Evolutionary conservation across 2,329 filamentous ascomycete genomes (phyloP).

Genomic region (Periglandula ipomoeae): DNA sequence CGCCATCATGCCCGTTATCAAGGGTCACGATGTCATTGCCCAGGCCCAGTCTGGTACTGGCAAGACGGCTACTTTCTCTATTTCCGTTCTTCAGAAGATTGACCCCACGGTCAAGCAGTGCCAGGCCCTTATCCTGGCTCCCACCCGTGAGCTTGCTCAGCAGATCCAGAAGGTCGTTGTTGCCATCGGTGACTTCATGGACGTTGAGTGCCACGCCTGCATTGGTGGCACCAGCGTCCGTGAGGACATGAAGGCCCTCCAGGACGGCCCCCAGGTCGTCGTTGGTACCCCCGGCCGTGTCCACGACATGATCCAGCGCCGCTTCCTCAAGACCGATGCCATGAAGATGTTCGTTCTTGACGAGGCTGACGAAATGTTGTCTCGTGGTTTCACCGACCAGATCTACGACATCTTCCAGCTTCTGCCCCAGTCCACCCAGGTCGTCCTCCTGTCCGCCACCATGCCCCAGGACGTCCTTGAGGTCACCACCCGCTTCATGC

Average conservation of each 20-base stretch:
- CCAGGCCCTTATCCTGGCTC: conserved; percentile 96
- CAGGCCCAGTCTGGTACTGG: conserved; percentile 99
- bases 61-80: conserved; percentile 99
- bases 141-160: conserved; percentile 95
- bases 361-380: conserved; percentile 99
- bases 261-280: conserved; percentile 93
- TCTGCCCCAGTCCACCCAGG: conserved; percentile 94
- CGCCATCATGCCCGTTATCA: conserved; percentile 99
- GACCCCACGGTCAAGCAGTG: conserved; percentile 90
- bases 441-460: conserved; percentile 94
- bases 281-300: conserved; percentile 98
- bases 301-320: conserved; percentile 98
- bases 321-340: conserved; percentile 89
- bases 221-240: conserved; percentile 97
- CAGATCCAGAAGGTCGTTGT: conserved; percentile 99
- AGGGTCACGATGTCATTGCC: conserved; percentile 98
- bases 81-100: conserved; percentile 98
- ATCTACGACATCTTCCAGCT: conserved; percentile 99
- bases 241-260: conserved; percentile 96
- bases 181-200: conserved; percentile 99
- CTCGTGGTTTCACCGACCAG: conserved; percentile 99
- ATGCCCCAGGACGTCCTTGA: conserved; percentile 99
- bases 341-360: conserved; percentile 99
- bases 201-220: conserved; percentile 96
- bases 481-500: conserved; percentile 99